Conservation (phyloP, 73 alveolate species). For the Tetrahymena thermophila region DNA sequence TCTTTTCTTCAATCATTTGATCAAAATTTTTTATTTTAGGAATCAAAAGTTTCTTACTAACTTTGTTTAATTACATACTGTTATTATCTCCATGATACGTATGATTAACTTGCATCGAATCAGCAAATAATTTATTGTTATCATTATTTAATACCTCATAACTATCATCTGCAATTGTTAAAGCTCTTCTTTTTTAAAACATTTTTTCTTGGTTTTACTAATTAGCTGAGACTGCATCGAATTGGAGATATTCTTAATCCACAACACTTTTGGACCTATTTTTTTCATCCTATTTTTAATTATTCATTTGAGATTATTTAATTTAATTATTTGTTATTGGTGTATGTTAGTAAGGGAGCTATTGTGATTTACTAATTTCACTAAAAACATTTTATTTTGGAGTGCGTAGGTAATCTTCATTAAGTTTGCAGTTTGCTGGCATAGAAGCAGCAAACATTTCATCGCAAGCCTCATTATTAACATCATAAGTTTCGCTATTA, state of each 20-base stretch:
- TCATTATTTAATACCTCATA: neutral
- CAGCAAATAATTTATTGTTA: neutral
- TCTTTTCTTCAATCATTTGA: neutral
- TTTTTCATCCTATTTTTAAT: neutral
- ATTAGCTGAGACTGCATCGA: neutral
- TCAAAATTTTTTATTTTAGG: neutral
- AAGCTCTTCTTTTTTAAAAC: neutral
- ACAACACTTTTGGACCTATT: neutral
- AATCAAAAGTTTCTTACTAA: neutral
- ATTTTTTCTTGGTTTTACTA: neutral
- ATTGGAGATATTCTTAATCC: neutral
- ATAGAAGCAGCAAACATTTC: neutral
- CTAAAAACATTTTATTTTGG: neutral
- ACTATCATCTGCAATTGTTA: neutral
- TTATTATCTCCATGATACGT: neutral
- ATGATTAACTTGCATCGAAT: neutral
- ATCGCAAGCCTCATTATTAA: neutral
- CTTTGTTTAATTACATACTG: neutral
- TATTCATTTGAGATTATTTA: neutral
- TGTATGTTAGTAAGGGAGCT: neutral
- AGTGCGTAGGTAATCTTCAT: neutral
- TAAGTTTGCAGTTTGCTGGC: neutral
- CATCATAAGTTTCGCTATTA: neutral
- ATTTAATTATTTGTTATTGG: neutral
- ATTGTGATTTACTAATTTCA: neutral